phyloP scores from a whole-genome alignment of 2,329 filamentous ascomycete genomes.

The Ophiosphaerella herpotricha region DNA sequence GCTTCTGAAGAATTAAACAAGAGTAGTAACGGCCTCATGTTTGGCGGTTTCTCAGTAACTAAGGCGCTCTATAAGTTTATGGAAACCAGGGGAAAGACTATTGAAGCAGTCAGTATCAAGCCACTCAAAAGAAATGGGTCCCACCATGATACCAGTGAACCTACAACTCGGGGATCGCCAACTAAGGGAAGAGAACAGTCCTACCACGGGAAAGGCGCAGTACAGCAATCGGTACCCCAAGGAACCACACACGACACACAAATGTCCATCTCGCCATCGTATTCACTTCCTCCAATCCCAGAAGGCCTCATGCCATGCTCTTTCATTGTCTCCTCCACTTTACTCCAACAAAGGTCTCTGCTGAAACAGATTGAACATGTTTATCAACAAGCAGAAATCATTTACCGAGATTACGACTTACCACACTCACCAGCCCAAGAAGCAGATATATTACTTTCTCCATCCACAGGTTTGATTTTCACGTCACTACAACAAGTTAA shows the following conservation, averaged over 20 bases:
- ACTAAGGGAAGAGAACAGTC: not conserved
- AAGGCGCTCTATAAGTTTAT: conserved; percentile 58
- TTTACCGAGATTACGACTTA: conserved; percentile 64
- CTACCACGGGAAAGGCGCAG: not conserved
- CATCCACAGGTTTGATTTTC: conserved; percentile 69
- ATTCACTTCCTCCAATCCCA: conserved; percentile 32
- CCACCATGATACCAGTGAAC: not conserved
- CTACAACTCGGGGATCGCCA: not conserved
- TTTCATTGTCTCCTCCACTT: conserved; percentile 60
- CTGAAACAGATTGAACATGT: conserved; percentile 56
- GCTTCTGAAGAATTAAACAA: not conserved
- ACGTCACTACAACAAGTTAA: conserved; percentile 73
- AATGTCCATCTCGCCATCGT: not conserved
- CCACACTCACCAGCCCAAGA: conserved; percentile 51
- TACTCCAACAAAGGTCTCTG: conserved; percentile 52
- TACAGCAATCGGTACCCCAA: not conserved
- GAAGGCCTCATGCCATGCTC: conserved; percentile 30
- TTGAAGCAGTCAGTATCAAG: not conserved
- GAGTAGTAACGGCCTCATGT: conserved; percentile 31
- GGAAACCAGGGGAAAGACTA: conserved; percentile 48
- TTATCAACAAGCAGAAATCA: conserved; percentile 57
- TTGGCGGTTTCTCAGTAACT: conserved; percentile 48
- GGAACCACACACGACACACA: not conserved
- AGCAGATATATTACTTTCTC: conserved; percentile 75
- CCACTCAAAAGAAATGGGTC: not conserved